Evolutionary conservation across 345 rosid species (phyloP).

Genomic region (Draba incana): DNA sequence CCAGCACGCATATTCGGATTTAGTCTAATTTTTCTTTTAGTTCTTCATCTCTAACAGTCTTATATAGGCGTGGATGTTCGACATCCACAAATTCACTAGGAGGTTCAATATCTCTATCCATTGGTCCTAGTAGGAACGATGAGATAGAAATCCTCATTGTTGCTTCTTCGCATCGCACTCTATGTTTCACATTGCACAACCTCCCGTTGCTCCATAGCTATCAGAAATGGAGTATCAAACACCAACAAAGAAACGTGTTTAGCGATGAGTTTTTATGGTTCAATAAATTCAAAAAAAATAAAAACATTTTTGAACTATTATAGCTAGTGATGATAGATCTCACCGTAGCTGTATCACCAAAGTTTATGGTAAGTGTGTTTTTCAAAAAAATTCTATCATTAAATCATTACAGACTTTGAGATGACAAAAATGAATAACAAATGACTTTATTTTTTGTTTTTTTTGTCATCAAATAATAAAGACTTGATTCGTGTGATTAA

Average conservation of each 20-base stretch:
- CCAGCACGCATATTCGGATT: not conserved
- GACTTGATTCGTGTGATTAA: too few species aligned
- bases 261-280: not conserved
- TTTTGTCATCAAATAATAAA: too few species aligned
- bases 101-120: not conserved
- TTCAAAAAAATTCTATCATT: too few species aligned
- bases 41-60: not conserved
- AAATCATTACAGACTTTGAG: too few species aligned
- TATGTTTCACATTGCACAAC: conserved; percentile 58
- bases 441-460: too few species aligned
- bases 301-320: conserved; percentile 1
- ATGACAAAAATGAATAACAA: too few species aligned
- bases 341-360: conserved; percentile 68
- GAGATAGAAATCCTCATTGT: conserved; percentile 57
- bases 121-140: conserved; percentile 59
- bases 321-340: not conserved
- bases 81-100: conserved; percentile 24
- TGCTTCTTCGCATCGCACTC: conserved; percentile 69
- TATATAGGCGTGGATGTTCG: conserved; percentile 16
- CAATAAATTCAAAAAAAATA: not conserved
- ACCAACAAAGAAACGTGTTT: not conserved
- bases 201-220: conserved; percentile 75
- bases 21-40: conserved; percentile 9
- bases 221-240: not conserved
- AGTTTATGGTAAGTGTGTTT: conserved; percentile 66